Evolutionary conservation across 2,329 filamentous ascomycete genomes (phyloP).

Genomic region (Cryphonectria naterciae): DNA sequence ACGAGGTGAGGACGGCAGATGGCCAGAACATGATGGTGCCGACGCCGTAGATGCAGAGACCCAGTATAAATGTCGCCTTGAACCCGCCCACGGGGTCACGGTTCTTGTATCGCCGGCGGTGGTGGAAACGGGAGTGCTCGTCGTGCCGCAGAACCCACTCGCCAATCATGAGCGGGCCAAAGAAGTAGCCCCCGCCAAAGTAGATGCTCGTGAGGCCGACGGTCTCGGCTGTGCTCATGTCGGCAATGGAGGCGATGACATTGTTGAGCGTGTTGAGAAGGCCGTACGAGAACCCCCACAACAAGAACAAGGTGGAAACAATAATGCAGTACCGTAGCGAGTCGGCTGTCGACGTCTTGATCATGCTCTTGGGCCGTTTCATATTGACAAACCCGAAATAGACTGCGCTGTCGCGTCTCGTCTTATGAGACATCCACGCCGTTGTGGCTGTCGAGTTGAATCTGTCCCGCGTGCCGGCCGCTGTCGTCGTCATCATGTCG

Average conservation of each 20-base stretch:
- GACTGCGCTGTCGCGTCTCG: constrained; percentile 49
- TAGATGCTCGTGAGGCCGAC: constrained; percentile 72
- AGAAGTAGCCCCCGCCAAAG: constrained; percentile 71
- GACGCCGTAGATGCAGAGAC: constrained; percentile 73
- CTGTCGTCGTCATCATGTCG: constrained; percentile 31
- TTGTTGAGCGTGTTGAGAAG: constrained; percentile 81
- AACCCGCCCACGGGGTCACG: constrained; percentile 65
- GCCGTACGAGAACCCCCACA: constrained; percentile 92
- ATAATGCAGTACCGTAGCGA: constrained; percentile 73
- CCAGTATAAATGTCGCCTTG: constrained; percentile 78
- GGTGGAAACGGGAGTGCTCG: constrained; percentile 55
- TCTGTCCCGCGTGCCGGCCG: background rate
- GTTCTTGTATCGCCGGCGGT: constrained; percentile 38
- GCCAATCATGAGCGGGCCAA: constrained; percentile 71
- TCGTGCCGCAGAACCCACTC: constrained; percentile 72
- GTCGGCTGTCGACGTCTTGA: constrained; percentile 64
- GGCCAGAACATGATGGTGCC: constrained; percentile 90
- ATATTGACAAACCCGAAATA: constrained; percentile 83
- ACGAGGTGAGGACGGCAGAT: constrained; percentile 73
- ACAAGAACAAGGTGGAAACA: constrained; percentile 80
- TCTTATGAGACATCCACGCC: constrained; percentile 34
- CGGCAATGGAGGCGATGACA: constrained; percentile 65
- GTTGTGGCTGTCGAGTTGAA: constrained; percentile 4
- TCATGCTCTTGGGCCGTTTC: constrained; percentile 69
- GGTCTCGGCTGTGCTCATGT: constrained; percentile 64